Evolutionary conservation across 805 yeast species (phyloP).

Genomic region (Saccharomyces mikatae): DNA sequence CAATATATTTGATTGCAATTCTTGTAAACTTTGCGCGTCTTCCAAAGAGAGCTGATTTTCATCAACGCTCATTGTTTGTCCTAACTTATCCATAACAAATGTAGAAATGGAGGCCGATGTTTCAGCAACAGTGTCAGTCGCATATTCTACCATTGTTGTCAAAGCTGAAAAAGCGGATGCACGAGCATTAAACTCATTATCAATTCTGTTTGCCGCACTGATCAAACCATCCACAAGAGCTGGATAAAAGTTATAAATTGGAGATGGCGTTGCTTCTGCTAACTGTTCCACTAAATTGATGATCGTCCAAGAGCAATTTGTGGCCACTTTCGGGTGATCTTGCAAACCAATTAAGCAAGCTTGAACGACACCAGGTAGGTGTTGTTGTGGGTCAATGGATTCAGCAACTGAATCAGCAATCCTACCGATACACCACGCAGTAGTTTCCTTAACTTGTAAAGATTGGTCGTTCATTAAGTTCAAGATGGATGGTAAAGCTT

Average conservation of each 20-base stretch:
- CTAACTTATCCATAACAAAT: slow-evolving; percentile 65
- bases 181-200: slow-evolving; percentile 80
- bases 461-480: slow-evolving; percentile 63
- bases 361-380: slow-evolving; percentile 61
- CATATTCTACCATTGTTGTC: slow-evolving; percentile 67
- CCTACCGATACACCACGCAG: slow-evolving; percentile 97
- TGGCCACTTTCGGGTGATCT: slow-evolving; percentile 87
- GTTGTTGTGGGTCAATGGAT: slow-evolving; percentile 57
- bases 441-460: slow-evolving; percentile 89
- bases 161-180: slow-evolving; percentile 96
- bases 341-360: slow-evolving; percentile 74
- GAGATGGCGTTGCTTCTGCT: slow-evolving; percentile 40
- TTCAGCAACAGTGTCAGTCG: slow-evolving; percentile 62
- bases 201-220: slow-evolving; percentile 58
- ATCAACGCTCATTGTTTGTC: slow-evolving; percentile 55
- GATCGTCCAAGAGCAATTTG: slow-evolving; percentile 97
- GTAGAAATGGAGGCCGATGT: slow-evolving; percentile 66
- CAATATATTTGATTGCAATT: slow-evolving; percentile 74
- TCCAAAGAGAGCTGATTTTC: slow-evolving; percentile 56
- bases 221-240: slow-evolving; percentile 62
- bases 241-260: slow-evolving; percentile 67
- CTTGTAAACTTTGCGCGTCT: slow-evolving; percentile 72
- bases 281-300: slow-evolving; percentile 87
- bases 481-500: slow-evolving; percentile 77
- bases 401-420: slow-evolving; percentile 81